phyloP scores from a whole-genome alignment of 148 eudicot genomes.

The Fallopia convolvulus region DNA sequence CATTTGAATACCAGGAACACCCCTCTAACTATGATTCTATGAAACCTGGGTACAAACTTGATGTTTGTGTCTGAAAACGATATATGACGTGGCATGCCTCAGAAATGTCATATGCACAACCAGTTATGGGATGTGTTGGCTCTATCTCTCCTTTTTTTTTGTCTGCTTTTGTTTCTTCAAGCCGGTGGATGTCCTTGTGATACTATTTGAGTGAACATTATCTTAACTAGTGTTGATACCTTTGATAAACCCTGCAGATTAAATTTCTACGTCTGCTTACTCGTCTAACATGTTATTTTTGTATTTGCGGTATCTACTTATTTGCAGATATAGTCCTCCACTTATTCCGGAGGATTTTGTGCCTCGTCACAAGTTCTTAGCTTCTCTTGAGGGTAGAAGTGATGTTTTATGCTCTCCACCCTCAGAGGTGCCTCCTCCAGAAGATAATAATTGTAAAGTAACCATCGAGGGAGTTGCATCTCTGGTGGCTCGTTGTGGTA shows the following conservation, averaged over 20 bases:
- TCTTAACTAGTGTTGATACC: background rate
- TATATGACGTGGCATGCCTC: background rate
- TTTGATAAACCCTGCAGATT: background rate
- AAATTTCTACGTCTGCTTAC: background rate
- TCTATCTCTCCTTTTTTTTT: background rate
- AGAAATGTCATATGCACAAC: background rate
- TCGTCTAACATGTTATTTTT: background rate
- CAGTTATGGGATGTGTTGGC: background rate
- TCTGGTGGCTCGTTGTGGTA: conserved; percentile 87
- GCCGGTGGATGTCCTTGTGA: background rate
- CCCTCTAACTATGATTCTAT: background rate
- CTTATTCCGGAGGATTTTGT: conserved; percentile 62
- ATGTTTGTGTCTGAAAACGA: background rate
- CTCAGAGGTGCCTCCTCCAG: conserved; percentile 65
- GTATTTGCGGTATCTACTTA: background rate
- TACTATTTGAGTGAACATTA: background rate
- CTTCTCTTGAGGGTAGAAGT: conserved; percentile 42
- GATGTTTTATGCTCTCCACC: conserved; percentile 41
- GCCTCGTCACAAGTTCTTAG: conserved; percentile 62
- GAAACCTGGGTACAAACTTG: background rate
- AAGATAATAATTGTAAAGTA: conserved; percentile 61
- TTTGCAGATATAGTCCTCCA: conserved; percentile 81
- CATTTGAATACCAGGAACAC: background rate
- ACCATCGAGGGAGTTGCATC: conserved; percentile 87
- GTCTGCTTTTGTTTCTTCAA: background rate